Base-by-base conservation (phyloP, 2,329 filamentous ascomycete species). In the Fusarium sp. region DNA sequence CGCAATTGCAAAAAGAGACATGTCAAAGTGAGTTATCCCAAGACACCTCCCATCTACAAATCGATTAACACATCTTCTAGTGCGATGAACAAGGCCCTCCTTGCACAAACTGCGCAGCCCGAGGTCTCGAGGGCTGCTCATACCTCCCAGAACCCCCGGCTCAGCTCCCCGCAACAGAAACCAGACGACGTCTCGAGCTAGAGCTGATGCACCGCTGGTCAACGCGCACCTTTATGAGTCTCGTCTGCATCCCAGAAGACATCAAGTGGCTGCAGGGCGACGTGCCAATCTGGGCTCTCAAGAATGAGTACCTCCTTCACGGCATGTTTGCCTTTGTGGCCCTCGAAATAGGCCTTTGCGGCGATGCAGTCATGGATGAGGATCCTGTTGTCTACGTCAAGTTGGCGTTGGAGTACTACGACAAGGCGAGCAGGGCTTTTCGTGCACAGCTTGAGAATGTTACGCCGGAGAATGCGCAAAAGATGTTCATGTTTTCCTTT, bases 201-300 rank as follows among this genome's bases (percentile, higher is more conserved):
- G 86, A 88, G 67, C 76, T 89, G 52, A 87, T 89, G 85, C 86
- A 88, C 70, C 84, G 84, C 31, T 89, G 85, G 82, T 83, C 85
- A 2, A 87, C 84, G 0, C 82, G 81, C 20, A 88, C 86, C 0
- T 88, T 83, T 71, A 80, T 80, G 20, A 79, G 78, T 42, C 75
- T 84, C 38, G 80, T 74, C 24, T 84, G 82, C 40, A 81, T 87
- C 8, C 81, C 82, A 0, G 79, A 82, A 18, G 82, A 84, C 54
- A 64, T 72, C 18, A 70, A 79, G 7, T 82, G 83, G 64, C 79
- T 85, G 16, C 81, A 82, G 29, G 66, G 70, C 0, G 64, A 80
- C 9, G 66, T 85, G 31, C 79, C 83, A 8, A 78, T 80, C 4
- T 76, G 80, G 69, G 81, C 79, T 0, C 77, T 85, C n/a, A 76